Conservation (phyloP, 495 filamentous ascomycete species). For the Neurospora sp. region DNA sequence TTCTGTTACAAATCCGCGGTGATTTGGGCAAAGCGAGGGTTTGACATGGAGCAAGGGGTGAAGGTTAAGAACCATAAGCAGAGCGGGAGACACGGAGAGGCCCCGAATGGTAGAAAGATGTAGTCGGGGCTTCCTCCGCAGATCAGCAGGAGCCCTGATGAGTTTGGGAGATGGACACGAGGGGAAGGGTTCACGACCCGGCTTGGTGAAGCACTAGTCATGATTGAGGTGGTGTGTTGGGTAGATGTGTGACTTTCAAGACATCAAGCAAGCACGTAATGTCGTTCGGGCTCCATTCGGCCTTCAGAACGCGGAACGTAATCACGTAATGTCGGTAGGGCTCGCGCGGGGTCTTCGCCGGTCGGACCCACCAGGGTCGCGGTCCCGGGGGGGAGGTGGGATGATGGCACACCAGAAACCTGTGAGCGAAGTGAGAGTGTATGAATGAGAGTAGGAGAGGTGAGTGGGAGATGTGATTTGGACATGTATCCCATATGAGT, state of each 20-base stretch:
- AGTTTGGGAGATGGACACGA: background rate
- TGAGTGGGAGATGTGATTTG: background rate
- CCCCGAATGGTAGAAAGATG: background rate
- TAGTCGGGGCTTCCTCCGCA: background rate
- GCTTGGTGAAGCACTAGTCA: background rate
- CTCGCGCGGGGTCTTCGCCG: background rate
- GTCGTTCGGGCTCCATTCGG: background rate
- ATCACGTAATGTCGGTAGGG: background rate
- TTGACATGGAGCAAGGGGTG: background rate
- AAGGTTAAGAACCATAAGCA: background rate
- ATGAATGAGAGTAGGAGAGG: background rate
- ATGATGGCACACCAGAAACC: background rate
- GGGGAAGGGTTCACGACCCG: background rate
- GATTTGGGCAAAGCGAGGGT: background rate
- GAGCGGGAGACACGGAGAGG: background rate
- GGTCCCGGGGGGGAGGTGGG: background rate
- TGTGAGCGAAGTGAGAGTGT: background rate
- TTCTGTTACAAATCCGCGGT: background rate
- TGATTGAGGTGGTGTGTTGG: background rate
- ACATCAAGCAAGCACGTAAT: background rate
- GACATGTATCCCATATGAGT: background rate
- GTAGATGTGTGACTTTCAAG: background rate
- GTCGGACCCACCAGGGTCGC: background rate
- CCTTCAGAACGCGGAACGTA: background rate
- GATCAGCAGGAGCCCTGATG: background rate